A percentile compares a stretch with the other conserved stretches of the same genome.
phyloP scores from a whole-genome alignment of 116 monocot species.

The Iris pallida region DNA sequence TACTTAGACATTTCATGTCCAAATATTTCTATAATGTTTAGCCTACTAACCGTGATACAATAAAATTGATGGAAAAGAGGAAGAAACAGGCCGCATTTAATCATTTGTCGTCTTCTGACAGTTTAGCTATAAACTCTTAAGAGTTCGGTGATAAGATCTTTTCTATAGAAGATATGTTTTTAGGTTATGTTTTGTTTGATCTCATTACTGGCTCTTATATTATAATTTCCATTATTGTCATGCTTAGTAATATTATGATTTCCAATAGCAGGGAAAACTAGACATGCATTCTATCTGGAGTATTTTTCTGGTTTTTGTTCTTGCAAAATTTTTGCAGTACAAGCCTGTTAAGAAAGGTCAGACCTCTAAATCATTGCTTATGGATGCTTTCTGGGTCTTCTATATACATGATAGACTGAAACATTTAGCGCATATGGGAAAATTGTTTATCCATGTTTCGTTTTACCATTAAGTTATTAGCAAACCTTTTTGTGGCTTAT shows the following conservation, averaged over 20 bases:
- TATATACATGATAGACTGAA: background rate
- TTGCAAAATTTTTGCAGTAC: constrained; percentile 16
- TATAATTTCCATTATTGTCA: background rate
- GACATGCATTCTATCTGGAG: constrained; percentile 1
- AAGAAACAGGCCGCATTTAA: too few species aligned
- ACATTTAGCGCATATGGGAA: background rate
- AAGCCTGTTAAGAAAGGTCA: constrained; percentile 15
- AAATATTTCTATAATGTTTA: background rate
- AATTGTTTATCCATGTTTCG: background rate
- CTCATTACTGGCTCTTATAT: background rate
- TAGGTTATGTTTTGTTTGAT: too few species aligned
- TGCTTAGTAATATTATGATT: background rate
- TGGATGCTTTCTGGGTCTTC: background rate
- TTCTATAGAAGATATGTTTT: too few species aligned
- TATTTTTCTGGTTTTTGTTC: constrained; percentile 4
- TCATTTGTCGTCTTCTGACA: background rate
- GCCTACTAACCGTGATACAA: too few species aligned
- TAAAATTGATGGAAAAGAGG: too few species aligned
- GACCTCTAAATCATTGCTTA: background rate
- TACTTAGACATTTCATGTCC: background rate
- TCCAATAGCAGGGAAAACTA: constrained; percentile 2
- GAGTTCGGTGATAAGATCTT: background rate
- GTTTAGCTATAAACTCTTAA: background rate
- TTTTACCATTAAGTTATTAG: too few species aligned
- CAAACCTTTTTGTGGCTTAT: too few species aligned